These are phyloP conservation scores for Crotalaria pallida DNA, from an alignment of 306 rosid species.

Conservation along the genomic window DNA sequence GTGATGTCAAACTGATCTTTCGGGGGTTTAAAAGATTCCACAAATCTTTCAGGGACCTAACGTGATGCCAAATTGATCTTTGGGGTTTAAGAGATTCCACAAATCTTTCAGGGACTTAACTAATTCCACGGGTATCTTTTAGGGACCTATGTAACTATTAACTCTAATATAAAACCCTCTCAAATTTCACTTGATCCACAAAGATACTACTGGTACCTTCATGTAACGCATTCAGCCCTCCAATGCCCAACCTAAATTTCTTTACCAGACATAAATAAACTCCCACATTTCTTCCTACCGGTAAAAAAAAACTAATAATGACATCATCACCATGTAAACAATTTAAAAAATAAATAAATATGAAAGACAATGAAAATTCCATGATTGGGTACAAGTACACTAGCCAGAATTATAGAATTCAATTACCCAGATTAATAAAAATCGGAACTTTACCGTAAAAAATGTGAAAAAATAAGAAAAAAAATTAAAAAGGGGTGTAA, in stretches of 20 bases:
- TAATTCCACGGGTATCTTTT: no score
- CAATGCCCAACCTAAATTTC: not conserved
- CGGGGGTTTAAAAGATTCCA: no score
- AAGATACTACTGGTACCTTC: no score
- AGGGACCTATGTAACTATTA: no score
- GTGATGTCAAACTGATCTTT: no score
- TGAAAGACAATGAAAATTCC: not conserved
- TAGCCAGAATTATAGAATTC: not conserved
- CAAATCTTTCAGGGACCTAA: no score
- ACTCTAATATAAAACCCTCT: no score
- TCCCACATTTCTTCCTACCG: not conserved
- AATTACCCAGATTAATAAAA: not conserved
- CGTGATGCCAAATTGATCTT: no score
- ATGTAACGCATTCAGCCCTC: not conserved
- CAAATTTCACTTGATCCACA: no score
- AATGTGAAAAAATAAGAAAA: not conserved
- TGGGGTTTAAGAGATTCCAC: no score
- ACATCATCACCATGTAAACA: not conserved
- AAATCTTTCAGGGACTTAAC: no score
- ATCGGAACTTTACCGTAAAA: not conserved
- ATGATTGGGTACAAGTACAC: not conserved
- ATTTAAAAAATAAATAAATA: not conserved
- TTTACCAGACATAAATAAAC: not conserved
- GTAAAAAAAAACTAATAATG: not conserved
- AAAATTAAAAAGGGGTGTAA: not conserved